phyloP scores from a whole-genome alignment of 345 rosid species.

The Conringia planisiliqua region DNA sequence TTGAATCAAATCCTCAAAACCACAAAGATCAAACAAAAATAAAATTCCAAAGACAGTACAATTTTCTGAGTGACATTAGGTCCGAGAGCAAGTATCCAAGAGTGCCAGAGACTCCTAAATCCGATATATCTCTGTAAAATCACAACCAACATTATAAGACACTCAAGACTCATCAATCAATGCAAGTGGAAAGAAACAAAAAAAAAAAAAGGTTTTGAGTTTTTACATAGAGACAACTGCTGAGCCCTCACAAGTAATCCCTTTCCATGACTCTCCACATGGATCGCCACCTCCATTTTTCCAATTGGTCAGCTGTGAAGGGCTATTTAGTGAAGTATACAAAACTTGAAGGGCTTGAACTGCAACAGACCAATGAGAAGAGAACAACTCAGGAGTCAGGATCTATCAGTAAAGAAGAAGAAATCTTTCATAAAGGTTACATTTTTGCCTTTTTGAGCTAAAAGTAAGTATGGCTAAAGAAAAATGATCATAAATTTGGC shows the following conservation, averaged over 20 bases:
- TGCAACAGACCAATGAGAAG: slow-evolving; percentile 35
- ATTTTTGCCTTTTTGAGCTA: slow-evolving; percentile 6
- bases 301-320: slow-evolving; percentile 92
- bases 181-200: neutral
- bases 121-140: slow-evolving; percentile 64
- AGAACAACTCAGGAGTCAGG: slow-evolving; percentile 1
- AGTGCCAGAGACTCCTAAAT: slow-evolving; percentile 75
- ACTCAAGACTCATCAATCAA: neutral
- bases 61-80: slow-evolving; percentile 62
- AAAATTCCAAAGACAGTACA: slow-evolving; percentile 43
- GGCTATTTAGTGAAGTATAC: slow-evolving; percentile 71
- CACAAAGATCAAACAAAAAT: slow-evolving; percentile 18
- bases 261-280: slow-evolving; percentile 96
- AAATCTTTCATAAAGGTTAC: slow-evolving; percentile 16
- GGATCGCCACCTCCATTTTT: slow-evolving; percentile 80
- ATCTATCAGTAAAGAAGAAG: slow-evolving; percentile 13
- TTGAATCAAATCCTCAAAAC: slow-evolving; percentile 3
- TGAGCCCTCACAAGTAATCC: slow-evolving; percentile 79
- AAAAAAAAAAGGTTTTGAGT: neutral
- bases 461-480: neutral
- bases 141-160: slow-evolving; percentile 7
- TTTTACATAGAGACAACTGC: slow-evolving; percentile 84
- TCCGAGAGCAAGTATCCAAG: slow-evolving; percentile 86
- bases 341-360: slow-evolving; percentile 86
- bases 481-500: neutral